Evolutionary conservation across 768 basidiomycete species (phyloP), one percentile per base, ranked within the genome.

Genomic region (Russula sp.): DNA sequence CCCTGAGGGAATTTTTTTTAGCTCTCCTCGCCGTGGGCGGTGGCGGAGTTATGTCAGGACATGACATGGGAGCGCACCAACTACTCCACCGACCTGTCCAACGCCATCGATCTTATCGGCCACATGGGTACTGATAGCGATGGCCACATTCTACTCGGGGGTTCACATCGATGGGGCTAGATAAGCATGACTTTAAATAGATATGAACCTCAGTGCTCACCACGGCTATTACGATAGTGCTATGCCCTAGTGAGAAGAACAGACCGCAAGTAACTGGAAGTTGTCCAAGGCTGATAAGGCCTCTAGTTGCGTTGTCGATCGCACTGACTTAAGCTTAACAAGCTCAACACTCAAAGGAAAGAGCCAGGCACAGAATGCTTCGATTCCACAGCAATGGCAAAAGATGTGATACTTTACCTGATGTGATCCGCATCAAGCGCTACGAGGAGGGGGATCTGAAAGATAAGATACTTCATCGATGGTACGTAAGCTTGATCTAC

Each of bases 351-450:
- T 22, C 28, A n/a, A 32, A 60, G 26, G 32, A 56, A 42, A 48
- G 30, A 26, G 44, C 14, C n/a, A 32, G 46, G n/a, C 52, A 36
- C 26, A 59, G 18, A 53, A 36, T 34, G 57, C 24, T 11, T 52
- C 18, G 42, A 44, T 20, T 44, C 18, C 50, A 63, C 57, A 38
- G 46, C 20, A 38, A 34, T 63, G 46, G 57, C 26, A 59, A 51
- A 38, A 28, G 13, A 53, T 22, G 22, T 18, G 32, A 56, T 18
- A 57, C 44, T 44, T 54, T 69, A 90, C 88, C 91, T 92, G 71
- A 94, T 93, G 73, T 94, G 92, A 77, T 94, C 92, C 18, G 91
- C 92, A 67, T 94, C 92, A 49, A 94, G 80, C 2, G 87, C 90
- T 92, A 40, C 9, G 71, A 32, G 10, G 36, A 26, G n/a, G 26